These are phyloP conservation scores for Arctium lappa DNA, from an alignment of 129 eudicot genomes.

Conservation along the genomic window DNA sequence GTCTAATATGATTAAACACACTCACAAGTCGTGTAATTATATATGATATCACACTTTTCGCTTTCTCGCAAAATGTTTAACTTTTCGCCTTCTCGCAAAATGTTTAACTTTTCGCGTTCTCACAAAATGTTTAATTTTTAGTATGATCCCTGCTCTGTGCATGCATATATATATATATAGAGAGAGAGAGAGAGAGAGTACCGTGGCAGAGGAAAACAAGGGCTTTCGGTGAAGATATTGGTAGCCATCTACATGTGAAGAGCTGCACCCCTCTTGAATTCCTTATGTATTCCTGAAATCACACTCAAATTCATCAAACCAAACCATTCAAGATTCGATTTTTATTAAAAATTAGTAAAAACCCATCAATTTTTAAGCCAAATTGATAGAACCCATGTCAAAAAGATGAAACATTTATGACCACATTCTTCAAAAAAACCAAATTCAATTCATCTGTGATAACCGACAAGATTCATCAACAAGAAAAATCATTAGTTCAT, in stretches of 20 bases:
- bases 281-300: slow-evolving; percentile 57
- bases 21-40: too few species aligned
- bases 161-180: too few species aligned
- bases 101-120: too few species aligned
- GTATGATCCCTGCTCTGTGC: too few species aligned
- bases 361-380: background rate
- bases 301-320: slow-evolving; percentile 3
- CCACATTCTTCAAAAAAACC: background rate
- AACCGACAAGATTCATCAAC: background rate
- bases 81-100: too few species aligned
- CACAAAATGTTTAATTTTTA: too few species aligned
- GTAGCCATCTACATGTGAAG: slow-evolving; percentile 95
- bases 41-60: too few species aligned
- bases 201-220: slow-evolving; percentile 99
- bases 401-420: background rate
- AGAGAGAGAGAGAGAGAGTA: slow-evolving; percentile 14
- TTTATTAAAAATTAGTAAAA: background rate
- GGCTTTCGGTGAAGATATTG: slow-evolving; percentile 86
- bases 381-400: background rate
- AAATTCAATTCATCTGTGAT: background rate
- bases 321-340: background rate
- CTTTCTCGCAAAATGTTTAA: too few species aligned
- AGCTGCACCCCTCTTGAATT: slow-evolving; percentile 90
- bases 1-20: too few species aligned
- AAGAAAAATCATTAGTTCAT: background rate